Base-by-base conservation (phyloP, 2,329 filamentous ascomycete species). In the Fusarium citri region DNA sequence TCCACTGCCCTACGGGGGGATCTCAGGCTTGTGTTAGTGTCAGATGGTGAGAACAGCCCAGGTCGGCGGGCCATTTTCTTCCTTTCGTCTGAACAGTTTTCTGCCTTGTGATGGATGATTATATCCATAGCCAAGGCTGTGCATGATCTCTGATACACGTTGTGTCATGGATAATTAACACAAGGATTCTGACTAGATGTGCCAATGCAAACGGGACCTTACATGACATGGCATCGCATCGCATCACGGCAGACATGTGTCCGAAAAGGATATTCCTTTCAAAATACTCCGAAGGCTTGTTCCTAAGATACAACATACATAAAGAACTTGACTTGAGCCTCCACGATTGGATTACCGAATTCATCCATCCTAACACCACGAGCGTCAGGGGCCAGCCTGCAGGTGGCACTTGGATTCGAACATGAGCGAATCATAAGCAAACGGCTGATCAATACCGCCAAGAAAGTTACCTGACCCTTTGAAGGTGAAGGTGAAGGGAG, bases 331-430 rank as follows among this genome's bases (percentile, higher is more conserved):
- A 40, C 37, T 53, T 59, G 42, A 60, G 26, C 49, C 43, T 55
- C 30, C 40, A 22, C 55, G 25, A 55, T 42, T 41, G 20, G 31
- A 55, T 60, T 45, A 18, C 56, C 22, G 22, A 18, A 42, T 42
- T 42, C 37, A 23, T 25, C 51, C 16, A 22, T 23, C 18, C 43
- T 15, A 31, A 26, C 37, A 31, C 40, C 30, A 40, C 23, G 18
- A n/a, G 37, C 47, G 58, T 48, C 46, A 57, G 46, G 34, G 20
- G 37, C 25, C 20, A 25, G 43, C 14, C 23, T 47, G 57, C 31
- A 31, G 42, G 68, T 71, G 68, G 68, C 68, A 69, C 53, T 43
- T 64, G 50, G 50, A 58, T 72, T 71, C 37, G 34, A 55, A 26
- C 43, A 50, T 50, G 28, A 53, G 43, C 54, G 20, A 47, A 59